phyloP scores from a whole-genome alignment of 352 stramenopile genomes.

The Globisporangium irregulare region DNA sequence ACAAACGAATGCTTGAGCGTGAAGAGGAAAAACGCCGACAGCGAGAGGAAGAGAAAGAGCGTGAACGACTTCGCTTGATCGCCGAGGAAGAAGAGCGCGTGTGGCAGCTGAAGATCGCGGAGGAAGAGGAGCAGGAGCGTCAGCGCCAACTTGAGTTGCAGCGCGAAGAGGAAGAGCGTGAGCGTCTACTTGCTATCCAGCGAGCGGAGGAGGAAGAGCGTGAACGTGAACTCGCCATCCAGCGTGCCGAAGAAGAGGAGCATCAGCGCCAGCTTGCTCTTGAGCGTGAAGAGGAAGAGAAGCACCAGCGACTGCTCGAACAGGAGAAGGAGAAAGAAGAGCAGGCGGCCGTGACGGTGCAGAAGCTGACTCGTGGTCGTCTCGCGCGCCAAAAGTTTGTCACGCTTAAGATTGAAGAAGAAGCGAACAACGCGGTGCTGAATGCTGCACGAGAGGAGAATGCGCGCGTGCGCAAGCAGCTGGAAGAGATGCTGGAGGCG shows the following conservation, averaged over 20 bases:
- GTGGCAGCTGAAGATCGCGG: conserved; percentile 14
- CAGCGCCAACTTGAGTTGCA: conserved; percentile 13
- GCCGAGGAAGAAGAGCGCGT: conserved; percentile 26
- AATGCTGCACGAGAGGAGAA: conserved; percentile 51
- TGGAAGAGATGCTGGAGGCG: conserved; percentile 52
- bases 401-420: conserved; percentile 45
- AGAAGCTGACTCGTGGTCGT: conserved; percentile 44
- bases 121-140: conserved; percentile 19
- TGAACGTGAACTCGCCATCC: conserved; percentile 26
- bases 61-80: conserved; percentile 8
- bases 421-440: conserved; percentile 30
- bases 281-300: conserved; percentile 37
- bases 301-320: conserved; percentile 27
- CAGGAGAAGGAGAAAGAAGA: conserved; percentile 34
- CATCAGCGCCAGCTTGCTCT: conserved; percentile 18
- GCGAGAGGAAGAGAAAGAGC: conserved; percentile 18
- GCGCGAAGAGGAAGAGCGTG: conserved; percentile 24
- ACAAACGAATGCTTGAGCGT: conserved; percentile 32
- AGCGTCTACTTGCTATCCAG: conserved; percentile 29
- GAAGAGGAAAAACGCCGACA: conserved; percentile 21
- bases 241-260: conserved; percentile 32
- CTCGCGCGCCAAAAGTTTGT: conserved; percentile 52
- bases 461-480: conserved; percentile 43
- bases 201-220: conserved; percentile 35
- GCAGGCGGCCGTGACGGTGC: conserved; percentile 28